phyloP scores from a whole-genome alignment of 495 filamentous ascomycete genomes.

The Thermochaetoides thermophila region DNA sequence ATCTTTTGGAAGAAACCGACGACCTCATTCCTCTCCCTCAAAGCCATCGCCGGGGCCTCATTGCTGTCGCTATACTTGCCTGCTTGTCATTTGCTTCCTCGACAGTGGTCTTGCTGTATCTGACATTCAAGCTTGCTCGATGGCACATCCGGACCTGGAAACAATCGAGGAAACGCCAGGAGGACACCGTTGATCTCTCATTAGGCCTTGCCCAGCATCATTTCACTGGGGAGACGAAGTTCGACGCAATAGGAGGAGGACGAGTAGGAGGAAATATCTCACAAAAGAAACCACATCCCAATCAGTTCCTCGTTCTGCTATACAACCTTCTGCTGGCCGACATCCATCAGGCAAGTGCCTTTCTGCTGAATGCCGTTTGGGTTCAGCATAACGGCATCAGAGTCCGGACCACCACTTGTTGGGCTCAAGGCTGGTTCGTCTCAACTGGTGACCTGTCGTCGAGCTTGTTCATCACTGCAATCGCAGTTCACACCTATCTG shows the following conservation, averaged over 20 bases:
- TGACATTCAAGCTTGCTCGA: conserved; percentile 37
- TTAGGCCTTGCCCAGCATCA: conserved; percentile 12
- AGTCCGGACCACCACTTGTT: conserved; percentile 44
- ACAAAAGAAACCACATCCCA: conserved; percentile 22
- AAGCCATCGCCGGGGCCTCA: conserved; percentile 31
- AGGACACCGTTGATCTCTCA: conserved; percentile 7
- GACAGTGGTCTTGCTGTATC: conserved; percentile 30
- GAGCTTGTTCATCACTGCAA: conserved; percentile 55
- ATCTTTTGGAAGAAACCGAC: conserved; percentile 1
- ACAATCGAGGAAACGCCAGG: neutral
- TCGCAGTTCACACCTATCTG: conserved; percentile 55
- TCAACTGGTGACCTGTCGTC: conserved; percentile 54
- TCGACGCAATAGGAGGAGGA: too few relatives aligned
- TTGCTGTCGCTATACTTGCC: conserved; percentile 35
- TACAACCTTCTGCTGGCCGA: conserved; percentile 63
- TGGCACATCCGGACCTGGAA: conserved; percentile 25
- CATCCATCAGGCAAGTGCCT: conserved; percentile 53
- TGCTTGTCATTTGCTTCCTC: conserved; percentile 41
- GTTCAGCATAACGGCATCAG: conserved; percentile 37
- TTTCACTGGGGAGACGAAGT: too few relatives aligned
- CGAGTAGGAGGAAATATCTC: too few relatives aligned
- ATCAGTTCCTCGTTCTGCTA: conserved; percentile 61
- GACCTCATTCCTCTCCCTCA: conserved; percentile 29
- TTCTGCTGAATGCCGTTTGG: conserved; percentile 52
- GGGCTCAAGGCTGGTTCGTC: conserved; percentile 56